A percentile compares a stretch with the other conserved stretches of the same genome.
phyloP scores from a whole-genome alignment of 2,329 filamentous ascomycete species.

The Albophoma yamanashiensis region DNA sequence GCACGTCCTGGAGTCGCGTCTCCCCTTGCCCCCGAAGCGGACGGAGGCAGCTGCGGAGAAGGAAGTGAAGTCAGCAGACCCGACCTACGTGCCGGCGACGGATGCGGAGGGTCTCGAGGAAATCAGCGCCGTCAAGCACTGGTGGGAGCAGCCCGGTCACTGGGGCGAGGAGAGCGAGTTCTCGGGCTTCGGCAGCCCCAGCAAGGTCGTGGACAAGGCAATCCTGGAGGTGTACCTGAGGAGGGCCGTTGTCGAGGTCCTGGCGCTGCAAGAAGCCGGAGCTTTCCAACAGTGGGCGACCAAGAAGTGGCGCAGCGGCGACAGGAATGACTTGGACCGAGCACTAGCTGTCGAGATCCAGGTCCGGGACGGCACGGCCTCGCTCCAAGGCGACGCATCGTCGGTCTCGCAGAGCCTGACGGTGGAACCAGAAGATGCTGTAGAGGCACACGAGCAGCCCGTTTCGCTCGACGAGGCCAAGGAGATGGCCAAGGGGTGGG shows the following conservation, averaged over 20 bases:
- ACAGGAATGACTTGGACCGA: slow-evolving; percentile 20
- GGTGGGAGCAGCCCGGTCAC: slow-evolving; percentile 44
- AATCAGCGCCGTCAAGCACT: slow-evolving; percentile 34
- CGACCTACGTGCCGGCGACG: slow-evolving; percentile 36
- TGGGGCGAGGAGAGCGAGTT: slow-evolving; percentile 37
- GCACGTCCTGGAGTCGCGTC: slow-evolving; percentile 16
- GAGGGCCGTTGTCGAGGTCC: slow-evolving; percentile 41
- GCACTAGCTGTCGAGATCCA: slow-evolving; percentile 26
- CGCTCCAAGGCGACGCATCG: slow-evolving; percentile 25
- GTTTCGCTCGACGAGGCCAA: slow-evolving; percentile 27
- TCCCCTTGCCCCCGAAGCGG: slow-evolving; percentile 21
- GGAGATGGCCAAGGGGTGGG: slow-evolving; percentile 34
- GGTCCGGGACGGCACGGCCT: slow-evolving; percentile 28
- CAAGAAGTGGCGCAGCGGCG: slow-evolving; percentile 21
- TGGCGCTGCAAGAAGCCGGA: slow-evolving; percentile 28
- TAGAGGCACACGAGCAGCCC: slow-evolving; percentile 9
- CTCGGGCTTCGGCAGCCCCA: slow-evolving; percentile 28
- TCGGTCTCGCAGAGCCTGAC: slow-evolving; percentile 22
- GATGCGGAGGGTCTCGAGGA: slow-evolving; percentile 33
- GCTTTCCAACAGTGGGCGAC: slow-evolving; percentile 18
- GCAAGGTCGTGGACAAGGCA: slow-evolving; percentile 29
- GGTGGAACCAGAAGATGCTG: slow-evolving; percentile 13
- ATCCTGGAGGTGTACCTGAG: slow-evolving; percentile 37
- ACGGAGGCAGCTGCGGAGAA: slow-evolving; percentile 22
- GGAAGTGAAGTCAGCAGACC: slow-evolving; percentile 17